Percentiles rank a stretch among this genome's conserved stretches.
Conservation (phyloP, 129 eudicot species). For the Ambrosia trifida region DNA sequence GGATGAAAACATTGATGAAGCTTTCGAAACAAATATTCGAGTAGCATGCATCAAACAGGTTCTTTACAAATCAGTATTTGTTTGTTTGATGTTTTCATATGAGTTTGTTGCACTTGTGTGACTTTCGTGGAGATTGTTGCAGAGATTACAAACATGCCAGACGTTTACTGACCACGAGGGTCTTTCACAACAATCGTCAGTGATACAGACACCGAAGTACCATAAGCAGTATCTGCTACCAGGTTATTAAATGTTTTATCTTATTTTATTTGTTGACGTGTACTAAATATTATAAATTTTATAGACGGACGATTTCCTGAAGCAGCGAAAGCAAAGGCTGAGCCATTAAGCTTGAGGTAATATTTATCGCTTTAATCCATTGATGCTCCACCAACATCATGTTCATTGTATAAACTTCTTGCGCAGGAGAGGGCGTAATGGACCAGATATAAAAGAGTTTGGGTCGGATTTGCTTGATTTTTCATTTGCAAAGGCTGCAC, state of each 20-base stretch:
- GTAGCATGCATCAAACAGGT: conserved; percentile 73
- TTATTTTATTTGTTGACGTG: not conserved
- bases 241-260: conserved; percentile 35
- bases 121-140: conserved; percentile 17
- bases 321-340: conserved; percentile 27
- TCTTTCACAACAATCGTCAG: conserved; percentile 45
- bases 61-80: not conserved
- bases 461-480: conserved; percentile 38
- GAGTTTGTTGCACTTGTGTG: not conserved
- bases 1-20: conserved; percentile 57
- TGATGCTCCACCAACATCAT: not conserved
- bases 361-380: conserved; percentile 1
- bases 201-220: conserved; percentile 50
- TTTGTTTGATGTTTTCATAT: not conserved
- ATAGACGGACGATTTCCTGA: conserved; percentile 28
- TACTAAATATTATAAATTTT: not conserved
- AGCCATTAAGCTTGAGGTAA: conserved; percentile 41
- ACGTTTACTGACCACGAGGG: conserved; percentile 45
- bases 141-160: conserved; percentile 65
- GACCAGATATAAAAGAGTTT: conserved; percentile 26
- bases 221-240: conserved; percentile 64
- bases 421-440: conserved; percentile 39
- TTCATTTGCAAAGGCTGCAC: conserved; percentile 45
- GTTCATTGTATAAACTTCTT: conserved; percentile 1
- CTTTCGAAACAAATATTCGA: conserved; percentile 51